phyloP scores from a whole-genome alignment of 108 stramenopile genomes.

The Fistulifera solaris region DNA sequence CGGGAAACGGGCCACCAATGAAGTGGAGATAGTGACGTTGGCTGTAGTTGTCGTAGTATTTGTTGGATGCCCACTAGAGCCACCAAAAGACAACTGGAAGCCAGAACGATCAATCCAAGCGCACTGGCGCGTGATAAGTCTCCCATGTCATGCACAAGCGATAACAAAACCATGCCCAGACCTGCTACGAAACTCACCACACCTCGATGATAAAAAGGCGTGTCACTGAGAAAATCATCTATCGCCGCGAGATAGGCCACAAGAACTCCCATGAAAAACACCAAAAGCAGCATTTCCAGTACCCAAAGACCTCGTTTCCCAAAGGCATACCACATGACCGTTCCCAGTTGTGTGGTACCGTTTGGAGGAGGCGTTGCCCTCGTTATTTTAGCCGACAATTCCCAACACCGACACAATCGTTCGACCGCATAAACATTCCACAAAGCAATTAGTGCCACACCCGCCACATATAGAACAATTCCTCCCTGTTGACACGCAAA shows the following conservation, averaged over 20 bases:
- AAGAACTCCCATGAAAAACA: conserved; percentile 47
- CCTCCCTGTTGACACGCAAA: conserved; percentile 73
- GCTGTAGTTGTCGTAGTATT: too few relatives aligned
- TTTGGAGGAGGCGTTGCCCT: conserved; percentile 23
- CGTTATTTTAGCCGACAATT: too few relatives aligned
- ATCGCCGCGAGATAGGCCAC: conserved; percentile 63
- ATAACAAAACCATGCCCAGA: conserved; percentile 33
- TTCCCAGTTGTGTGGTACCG: conserved; percentile 44
- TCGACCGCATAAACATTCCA: conserved; percentile 68
- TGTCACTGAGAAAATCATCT: conserved; percentile 40
- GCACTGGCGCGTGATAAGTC: conserved; percentile 42
- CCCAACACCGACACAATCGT: conserved; percentile 19
- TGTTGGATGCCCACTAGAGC: conserved; percentile 15
- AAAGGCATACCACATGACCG: conserved; percentile 65
- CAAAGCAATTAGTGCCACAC: conserved; percentile 35
- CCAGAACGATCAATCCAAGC: conserved; percentile 42
- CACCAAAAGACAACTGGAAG: conserved; percentile 22
- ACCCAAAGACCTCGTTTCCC: conserved; percentile 40
- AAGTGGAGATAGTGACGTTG: too few relatives aligned
- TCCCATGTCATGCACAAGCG: conserved; percentile 51
- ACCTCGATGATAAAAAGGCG: conserved; percentile 32
- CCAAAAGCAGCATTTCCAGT: conserved; percentile 47
- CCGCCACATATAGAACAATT: conserved; percentile 37
- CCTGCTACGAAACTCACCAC: conserved; percentile 8
- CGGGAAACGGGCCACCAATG: conserved; percentile 10